Evolutionary conservation across 495 filamentous ascomycete genomes (phyloP).

Genomic region (Aspergillus ellipticus): DNA sequence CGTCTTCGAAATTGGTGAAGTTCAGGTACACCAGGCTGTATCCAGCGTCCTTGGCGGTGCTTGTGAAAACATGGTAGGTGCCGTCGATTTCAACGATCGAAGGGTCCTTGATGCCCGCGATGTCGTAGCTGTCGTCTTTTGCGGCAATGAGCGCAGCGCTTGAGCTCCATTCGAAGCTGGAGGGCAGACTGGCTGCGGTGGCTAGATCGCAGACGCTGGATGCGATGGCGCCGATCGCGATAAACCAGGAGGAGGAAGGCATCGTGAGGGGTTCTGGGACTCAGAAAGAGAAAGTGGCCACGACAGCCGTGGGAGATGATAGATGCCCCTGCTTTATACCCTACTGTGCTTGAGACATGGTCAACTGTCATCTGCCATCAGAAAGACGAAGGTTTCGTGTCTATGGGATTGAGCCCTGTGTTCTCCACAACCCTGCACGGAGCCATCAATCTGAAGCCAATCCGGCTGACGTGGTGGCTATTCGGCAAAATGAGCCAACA

Average conservation of each 20-base stretch:
- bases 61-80: neutral
- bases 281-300: too few relatives aligned
- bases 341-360: too few relatives aligned
- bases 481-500: too few relatives aligned
- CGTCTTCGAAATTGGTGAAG: neutral
- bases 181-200: neutral
- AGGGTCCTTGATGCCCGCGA: slow-evolving; percentile 2
- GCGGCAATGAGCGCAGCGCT: neutral
- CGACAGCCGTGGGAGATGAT: too few relatives aligned
- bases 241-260: neutral
- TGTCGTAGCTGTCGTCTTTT: neutral
- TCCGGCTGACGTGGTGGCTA: too few relatives aligned
- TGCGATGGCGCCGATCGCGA: neutral
- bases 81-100: neutral
- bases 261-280: too few relatives aligned
- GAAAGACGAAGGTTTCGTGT: too few relatives aligned
- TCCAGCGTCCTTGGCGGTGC: neutral
- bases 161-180: slow-evolving; percentile 1
- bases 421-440: too few relatives aligned
- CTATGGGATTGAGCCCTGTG: too few relatives aligned
- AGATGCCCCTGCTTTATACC: too few relatives aligned
- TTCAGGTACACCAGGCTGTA: slow-evolving; percentile 4
- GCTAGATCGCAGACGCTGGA: neutral
- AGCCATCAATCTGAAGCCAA: too few relatives aligned
- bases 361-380: too few relatives aligned